Conservation (phyloP, 305 asterid species). For the Striga hermonthica region DNA sequence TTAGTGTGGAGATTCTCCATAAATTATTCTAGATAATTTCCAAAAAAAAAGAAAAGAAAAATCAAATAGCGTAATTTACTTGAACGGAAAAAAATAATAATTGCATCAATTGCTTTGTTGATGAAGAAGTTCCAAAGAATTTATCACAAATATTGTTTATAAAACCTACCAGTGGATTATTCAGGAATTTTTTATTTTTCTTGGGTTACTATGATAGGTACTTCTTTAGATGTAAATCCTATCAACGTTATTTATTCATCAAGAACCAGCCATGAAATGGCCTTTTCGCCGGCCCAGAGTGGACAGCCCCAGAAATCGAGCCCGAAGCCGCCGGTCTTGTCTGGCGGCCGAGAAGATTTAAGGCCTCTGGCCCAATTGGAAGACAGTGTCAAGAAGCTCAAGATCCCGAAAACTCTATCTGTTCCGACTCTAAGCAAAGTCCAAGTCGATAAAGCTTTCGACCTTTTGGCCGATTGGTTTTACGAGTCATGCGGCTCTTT, state of each 20-base stretch:
- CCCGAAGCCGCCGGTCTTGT: conserved; percentile 48
- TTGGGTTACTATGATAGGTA: not conserved
- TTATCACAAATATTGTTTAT: not conserved
- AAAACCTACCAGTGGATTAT: too few relatives aligned
- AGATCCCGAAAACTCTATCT: conserved; percentile 63
- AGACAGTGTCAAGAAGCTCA: conserved; percentile 70
- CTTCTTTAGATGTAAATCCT: conserved; percentile 37
- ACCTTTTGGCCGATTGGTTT: conserved; percentile 66
- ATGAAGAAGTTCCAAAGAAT: not conserved
- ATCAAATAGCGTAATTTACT: too few relatives aligned
- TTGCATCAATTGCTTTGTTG: not conserved
- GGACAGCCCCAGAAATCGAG: conserved; percentile 9
- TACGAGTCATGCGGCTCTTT: conserved; percentile 73
- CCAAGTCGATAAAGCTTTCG: conserved; percentile 63
- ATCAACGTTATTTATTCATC: conserved; percentile 33
- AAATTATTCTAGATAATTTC: too few relatives aligned
- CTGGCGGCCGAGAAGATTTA: conserved; percentile 85
- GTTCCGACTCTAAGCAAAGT: conserved; percentile 48
- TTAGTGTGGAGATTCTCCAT: too few relatives aligned
- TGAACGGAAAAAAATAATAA: not conserved
- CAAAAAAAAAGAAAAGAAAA: too few relatives aligned
- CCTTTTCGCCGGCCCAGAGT: conserved; percentile 33
- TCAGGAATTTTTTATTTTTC: too few relatives aligned
- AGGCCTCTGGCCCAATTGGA: conserved; percentile 69
- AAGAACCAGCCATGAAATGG: conserved; percentile 25